Base-by-base conservation (phyloP, 495 filamentous ascomycete genomes). In the Neurospora tetraspora region DNA sequence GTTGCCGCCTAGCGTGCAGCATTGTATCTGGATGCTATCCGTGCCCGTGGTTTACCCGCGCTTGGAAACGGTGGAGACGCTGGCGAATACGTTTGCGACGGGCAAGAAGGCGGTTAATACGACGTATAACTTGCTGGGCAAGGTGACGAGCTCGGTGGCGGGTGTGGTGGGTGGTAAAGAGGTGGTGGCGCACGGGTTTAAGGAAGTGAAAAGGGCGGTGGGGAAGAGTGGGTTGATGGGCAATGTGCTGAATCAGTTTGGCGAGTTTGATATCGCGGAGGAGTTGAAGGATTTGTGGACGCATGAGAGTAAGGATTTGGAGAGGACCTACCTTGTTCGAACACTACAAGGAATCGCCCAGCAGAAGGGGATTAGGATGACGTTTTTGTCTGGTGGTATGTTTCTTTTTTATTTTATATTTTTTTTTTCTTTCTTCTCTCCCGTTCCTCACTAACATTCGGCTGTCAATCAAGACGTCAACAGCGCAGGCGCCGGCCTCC, bases 251-350 rank as follows among this genome's bases (percentile, higher is more conserved):
- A 97, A 93, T 81, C 93, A 97, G 34, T 99, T 99, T 77, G 96
- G 96, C n/a, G 96, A 99, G 70, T 90, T 99, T 69, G 96, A 97
- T 79, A 88, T 98, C 27, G 89, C 94, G 70, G 96, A 99, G 81
- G 96, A 98, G 80, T 82, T 99, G 39, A 88, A 94, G 74, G 96
- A 99, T 80, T 90, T 96, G 84, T 99, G 96, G 96, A 99, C 96
- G 20, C 96, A 99, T 79, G 95, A 98, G 70, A 93, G 90, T 36
- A 99, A 99, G 88, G 96, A 99, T 75, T 89, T 99, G 69, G 96
- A 99, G 81, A 88, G 96, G 71, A 99, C 96, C 37, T 99, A 99
- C 78, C 84, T 99, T 68, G 97, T 99, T 80, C 90, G 96, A 71
- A 99, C 94, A 12, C 88, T 99, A 18, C 96, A 99, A 79, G 92